phyloP scores from a whole-genome alignment of 495 filamentous ascomycete genomes.

The Umbilicaria muhlenbergii region DNA sequence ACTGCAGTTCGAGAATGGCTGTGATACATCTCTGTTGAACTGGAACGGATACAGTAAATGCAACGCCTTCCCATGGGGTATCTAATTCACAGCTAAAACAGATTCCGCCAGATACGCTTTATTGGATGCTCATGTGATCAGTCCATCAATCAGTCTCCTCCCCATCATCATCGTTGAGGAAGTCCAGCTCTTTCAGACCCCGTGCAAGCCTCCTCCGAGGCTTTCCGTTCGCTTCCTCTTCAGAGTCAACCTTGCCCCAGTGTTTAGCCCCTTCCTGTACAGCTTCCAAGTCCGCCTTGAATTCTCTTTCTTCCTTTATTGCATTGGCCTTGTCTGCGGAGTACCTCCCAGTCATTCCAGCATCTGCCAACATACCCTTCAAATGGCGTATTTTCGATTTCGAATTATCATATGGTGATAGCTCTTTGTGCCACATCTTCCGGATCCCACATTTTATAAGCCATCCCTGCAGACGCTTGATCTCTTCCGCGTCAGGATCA shows the following conservation, averaged over 20 bases:
- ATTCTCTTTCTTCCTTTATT: conserved; percentile 73
- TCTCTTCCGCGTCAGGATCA: conserved; percentile 57
- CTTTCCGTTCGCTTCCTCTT: conserved; percentile 22
- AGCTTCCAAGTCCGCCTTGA: conserved; percentile 64
- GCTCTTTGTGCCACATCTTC: conserved; percentile 78
- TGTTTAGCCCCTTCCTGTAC: conserved; percentile 61
- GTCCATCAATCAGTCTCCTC: conserved; percentile 35
- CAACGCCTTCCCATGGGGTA: neutral
- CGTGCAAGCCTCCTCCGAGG: conserved; percentile 25
- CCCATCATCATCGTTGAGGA: conserved; percentile 34
- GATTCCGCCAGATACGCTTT: neutral
- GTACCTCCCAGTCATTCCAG: conserved; percentile 78
- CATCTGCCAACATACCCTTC: conserved; percentile 55
- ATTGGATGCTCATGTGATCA: neutral
- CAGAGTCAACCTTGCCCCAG: conserved; percentile 48
- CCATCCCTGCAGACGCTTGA: conserved; percentile 82
- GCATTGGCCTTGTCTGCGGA: conserved; percentile 66
- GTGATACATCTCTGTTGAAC: neutral
- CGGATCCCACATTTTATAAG: conserved; percentile 85
- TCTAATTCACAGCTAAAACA: neutral
- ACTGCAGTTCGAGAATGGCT: too few relatives aligned
- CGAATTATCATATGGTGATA: conserved; percentile 55
- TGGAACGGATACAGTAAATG: neutral
- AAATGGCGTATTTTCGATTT: conserved; percentile 77
- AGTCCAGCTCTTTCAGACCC: conserved; percentile 35